phyloP scores from a whole-genome alignment of 371 early-diverging fungal genomes.

The Mucor piriformis region DNA sequence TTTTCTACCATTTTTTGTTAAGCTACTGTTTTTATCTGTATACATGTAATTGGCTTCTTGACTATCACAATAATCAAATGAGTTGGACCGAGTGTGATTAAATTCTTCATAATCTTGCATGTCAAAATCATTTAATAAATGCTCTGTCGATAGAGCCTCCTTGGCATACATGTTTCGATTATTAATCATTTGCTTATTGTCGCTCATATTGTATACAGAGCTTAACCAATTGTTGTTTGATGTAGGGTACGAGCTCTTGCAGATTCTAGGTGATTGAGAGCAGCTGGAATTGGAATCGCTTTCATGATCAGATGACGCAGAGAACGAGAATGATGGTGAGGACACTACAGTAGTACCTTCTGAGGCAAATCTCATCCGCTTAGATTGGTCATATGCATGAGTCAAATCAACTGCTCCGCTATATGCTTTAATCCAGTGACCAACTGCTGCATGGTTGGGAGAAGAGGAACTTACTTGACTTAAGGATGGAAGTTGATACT shows the following conservation, averaged over 20 bases:
- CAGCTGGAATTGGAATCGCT: background rate
- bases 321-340: constrained; percentile 4
- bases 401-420: background rate
- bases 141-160: background rate
- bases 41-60: background rate
- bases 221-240: background rate
- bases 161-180: background rate
- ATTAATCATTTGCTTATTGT: background rate
- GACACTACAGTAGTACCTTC: background rate
- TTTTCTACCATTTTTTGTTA: background rate
- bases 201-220: background rate
- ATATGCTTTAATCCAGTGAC: background rate
- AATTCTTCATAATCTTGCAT: background rate
- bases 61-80: background rate
- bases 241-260: background rate
- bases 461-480: background rate
- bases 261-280: background rate
- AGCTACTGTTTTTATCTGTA: background rate
- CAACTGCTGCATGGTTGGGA: background rate
- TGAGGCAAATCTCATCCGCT: background rate
- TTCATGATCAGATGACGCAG: constrained; percentile 6
- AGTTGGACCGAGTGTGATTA: background rate
- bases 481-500: background rate
- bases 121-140: background rate
- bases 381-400: background rate